Conservation (phyloP, 2,329 filamentous ascomycete species). For the Trichophyton benhamiae region DNA sequence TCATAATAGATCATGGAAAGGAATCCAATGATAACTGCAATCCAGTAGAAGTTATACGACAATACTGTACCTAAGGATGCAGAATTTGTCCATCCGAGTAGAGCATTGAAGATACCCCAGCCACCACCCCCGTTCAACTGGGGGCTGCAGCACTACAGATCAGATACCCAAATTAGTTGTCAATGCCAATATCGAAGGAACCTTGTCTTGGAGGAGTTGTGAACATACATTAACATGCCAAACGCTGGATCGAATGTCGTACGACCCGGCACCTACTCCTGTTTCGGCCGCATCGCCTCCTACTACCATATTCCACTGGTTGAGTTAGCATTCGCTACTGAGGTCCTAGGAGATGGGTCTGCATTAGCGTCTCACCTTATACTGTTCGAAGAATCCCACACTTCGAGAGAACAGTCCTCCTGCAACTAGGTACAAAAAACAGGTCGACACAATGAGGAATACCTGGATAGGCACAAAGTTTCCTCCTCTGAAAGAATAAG, state of each 20-base stretch:
- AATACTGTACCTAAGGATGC: constrained; percentile 80
- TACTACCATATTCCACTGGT: constrained; percentile 8
- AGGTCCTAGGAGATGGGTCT: neutral
- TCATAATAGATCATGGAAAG: constrained; percentile 35
- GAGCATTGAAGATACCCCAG: constrained; percentile 78
- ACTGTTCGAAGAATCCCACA: constrained; percentile 8
- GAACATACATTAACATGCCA: constrained; percentile 10
- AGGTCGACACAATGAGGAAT: constrained; percentile 9
- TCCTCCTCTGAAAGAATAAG: constrained; percentile 3
- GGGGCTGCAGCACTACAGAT: constrained; percentile 59
- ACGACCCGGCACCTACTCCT: constrained; percentile 7
- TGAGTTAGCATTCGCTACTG: neutral
- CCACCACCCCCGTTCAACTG: constrained; percentile 59
- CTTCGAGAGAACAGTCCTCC: constrained; percentile 6
- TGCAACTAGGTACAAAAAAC: constrained; percentile 9
- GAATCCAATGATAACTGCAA: constrained; percentile 56
- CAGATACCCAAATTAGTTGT: neutral
- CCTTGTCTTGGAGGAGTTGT: neutral
- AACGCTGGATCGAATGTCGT: constrained; percentile 9
- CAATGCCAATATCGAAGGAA: neutral
- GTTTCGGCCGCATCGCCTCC: constrained; percentile 8
- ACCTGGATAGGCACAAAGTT: constrained; percentile 10
- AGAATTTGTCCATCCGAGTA: constrained; percentile 79
- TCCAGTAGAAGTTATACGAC: constrained; percentile 80
- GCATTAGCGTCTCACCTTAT: constrained; percentile 2